Percentiles rank a stretch among this genome's conserved stretches.
Evolutionary conservation across 1,284 basidiomycete species (phyloP).

Genomic region (Exobasidium rhododendri): DNA sequence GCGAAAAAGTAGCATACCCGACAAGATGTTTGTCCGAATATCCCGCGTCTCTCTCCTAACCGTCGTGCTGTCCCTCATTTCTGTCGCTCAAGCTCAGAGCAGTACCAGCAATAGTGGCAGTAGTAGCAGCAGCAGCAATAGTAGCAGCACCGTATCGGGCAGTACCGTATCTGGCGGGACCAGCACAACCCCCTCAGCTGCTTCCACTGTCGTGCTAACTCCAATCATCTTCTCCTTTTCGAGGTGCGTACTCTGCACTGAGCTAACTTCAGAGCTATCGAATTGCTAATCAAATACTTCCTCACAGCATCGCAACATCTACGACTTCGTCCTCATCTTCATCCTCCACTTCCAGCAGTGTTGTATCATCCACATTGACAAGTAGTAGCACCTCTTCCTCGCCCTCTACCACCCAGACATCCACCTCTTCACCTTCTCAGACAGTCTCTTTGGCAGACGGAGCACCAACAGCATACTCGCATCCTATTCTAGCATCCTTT

Average conservation of each 20-base stretch:
- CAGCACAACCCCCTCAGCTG: not conserved
- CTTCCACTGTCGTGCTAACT: not conserved
- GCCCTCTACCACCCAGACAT: not conserved
- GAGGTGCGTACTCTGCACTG: not conserved
- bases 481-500: not conserved
- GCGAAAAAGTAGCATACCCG: no score
- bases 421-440: not conserved
- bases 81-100: not conserved
- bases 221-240: constrained; percentile 4
- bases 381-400: not conserved
- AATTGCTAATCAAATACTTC: no score
- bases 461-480: not conserved
- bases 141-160: not conserved
- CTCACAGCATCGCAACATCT: not conserved
- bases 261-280: not conserved
- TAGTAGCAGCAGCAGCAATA: no score
- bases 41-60: no score
- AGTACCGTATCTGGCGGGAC: not conserved
- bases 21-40: no score
- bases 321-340: not conserved
- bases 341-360: not conserved
- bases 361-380: not conserved
- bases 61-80: no score
- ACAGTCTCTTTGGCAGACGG: not conserved
- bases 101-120: no score